Conservation (phyloP, 495 filamentous ascomycete species). For the Rostrohypoxylon terebratum region DNA sequence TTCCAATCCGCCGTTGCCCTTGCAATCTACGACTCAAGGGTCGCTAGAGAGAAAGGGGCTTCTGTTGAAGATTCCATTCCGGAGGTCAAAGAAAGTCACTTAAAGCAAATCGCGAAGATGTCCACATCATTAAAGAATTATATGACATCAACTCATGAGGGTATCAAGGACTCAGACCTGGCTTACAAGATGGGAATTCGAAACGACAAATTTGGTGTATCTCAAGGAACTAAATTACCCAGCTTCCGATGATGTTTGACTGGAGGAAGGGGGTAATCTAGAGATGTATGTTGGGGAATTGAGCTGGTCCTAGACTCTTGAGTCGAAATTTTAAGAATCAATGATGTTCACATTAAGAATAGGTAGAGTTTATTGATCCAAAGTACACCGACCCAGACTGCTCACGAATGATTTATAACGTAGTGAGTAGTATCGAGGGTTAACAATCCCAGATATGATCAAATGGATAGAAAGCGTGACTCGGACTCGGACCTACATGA, state of each 20-base stretch:
- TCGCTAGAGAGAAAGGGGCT: conserved; percentile 10
- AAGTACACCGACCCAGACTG: background rate
- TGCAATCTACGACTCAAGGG: conserved; percentile 20
- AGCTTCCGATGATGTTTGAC: background rate
- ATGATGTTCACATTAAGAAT: background rate
- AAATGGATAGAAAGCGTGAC: background rate
- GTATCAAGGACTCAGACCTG: conserved; percentile 13
- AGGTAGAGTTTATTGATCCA: too few relatives aligned
- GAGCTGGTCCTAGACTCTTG: too few relatives aligned
- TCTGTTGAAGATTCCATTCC: conserved; percentile 16
- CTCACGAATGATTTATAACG: background rate
- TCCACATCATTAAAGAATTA: conserved; percentile 26
- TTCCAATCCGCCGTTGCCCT: conserved; percentile 29
- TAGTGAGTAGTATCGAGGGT: background rate
- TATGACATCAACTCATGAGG: conserved; percentile 21
- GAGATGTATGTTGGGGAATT: too few relatives aligned
- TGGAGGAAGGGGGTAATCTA: background rate
- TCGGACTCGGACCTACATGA: background rate
- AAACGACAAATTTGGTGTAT: conserved; percentile 14
- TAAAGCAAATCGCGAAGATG: conserved; percentile 22
- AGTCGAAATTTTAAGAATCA: too few relatives aligned
- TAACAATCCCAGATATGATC: background rate
- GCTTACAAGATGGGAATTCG: conserved; percentile 16
- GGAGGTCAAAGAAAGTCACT: conserved; percentile 18
- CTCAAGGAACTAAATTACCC: background rate